Evolutionary conservation across 192 early-diverging fungal genomes (phyloP), one percentile per base, ranked within the genome.

Genomic region (Phycomyces blakesleeanus): DNA sequence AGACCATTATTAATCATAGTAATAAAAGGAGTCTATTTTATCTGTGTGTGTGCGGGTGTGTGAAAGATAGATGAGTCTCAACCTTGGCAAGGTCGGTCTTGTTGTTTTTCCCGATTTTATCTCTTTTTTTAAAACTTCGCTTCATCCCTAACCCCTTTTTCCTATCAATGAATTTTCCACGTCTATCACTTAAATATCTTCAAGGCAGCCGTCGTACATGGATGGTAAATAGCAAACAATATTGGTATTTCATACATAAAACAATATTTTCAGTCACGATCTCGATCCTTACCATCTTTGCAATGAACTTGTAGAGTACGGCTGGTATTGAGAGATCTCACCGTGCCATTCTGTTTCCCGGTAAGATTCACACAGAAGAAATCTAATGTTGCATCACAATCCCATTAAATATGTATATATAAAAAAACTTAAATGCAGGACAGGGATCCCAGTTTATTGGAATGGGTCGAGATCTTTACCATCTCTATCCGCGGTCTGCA

Each of bases 381-480:
- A 25, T n/a, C 6, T 14, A 54, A 34, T 55, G 14, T 21, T 11
- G 34, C 38, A 27, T 42, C 20, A 8, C 21, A 53, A 21, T 51
- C 25, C 15, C 22, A 37, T 38, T 34, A 11, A 24, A 54, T 1
- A 18, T 50, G 53, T 7, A 16, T 15, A 37, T 21, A 7, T 5
- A 37, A 9, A 27, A 14, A 34, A 26, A 18, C 10, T 5, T 34
- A 34, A 21, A 8, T 61, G 42, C 61, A 80, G 90, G 90, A 14
- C 90, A 92, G 71, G 90, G 90, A 44, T 87, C 90, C 10, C 90
- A 92, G 71, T 91, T 84, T 78, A 81, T 91, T 69, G 93, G 96
- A 51, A 98, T 98, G 96, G 93, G 92, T 9, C 79, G 78, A 66
- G 96, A 97, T 76, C 75, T 98, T 27, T 93, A 89, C 57, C 79